Base-by-base conservation (phyloP, 2,329 filamentous ascomycete species). In the Fusarium pseudograminearum region DNA sequence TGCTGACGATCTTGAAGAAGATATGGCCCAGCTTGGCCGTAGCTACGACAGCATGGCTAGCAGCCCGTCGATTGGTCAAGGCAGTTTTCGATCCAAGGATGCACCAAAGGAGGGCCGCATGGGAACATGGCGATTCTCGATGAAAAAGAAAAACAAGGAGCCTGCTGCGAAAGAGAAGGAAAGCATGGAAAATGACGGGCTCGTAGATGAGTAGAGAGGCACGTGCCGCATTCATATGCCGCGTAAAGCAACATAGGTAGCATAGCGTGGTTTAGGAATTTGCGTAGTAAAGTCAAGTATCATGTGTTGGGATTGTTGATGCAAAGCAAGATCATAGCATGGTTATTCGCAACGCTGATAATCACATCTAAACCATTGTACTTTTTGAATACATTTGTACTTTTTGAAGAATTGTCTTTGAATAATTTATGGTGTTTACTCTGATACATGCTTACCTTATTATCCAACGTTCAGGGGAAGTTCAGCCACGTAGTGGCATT, bases 101-200 rank as follows among this genome's bases (percentile, higher is more conserved):
- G 36, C 61, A n/a, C 50, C 64, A 7, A 84, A 82, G 69, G 84
- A 85, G 52, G 79, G 83, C 54, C 83, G 86, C 73, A 84, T 85
- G 61, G 82, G 81, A 14, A 80, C 80, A 42, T 87, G 85, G 83
- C 83, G 86, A 70, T 87, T 87, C 75, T 84, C 85, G 44, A 87
- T 87, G 75, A 88, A 87, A 79, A 89, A 88, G 80, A 88, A 86
- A 77, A 85, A 83, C 67, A 86, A 84, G 70, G 85, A 87, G 45
- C 62, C 71, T 31, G 54, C 56, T n/a, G 56, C 63, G 10, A 80
- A 74, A 70, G 79, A 81, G 60, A 87, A 85, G 79, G 86, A 87
- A 71, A 86, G 85, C 69, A 72, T 85, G 67, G 87, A 89, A 46
- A 74, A 85, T 28, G 87, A 89, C 11, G 71, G 76, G 42, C 60